phyloP scores from a whole-genome alignment of 768 basidiomycete genomes.

The Candolleomyces eurysporus region DNA sequence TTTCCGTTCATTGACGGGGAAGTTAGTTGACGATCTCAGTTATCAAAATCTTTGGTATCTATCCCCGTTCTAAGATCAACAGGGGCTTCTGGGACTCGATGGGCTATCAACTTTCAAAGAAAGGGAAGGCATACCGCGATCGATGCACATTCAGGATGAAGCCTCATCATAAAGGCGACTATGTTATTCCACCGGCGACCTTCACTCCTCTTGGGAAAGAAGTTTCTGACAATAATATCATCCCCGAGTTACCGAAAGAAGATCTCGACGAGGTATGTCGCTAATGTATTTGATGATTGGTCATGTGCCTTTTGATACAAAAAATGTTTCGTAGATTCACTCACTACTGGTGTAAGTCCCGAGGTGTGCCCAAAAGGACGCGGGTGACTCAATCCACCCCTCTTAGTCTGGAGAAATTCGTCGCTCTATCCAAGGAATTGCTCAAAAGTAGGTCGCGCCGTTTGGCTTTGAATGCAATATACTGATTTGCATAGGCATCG shows the following conservation, averaged over 20 bases:
- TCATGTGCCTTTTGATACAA: too few species aligned
- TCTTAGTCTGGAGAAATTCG: conserved; percentile 44
- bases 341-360: conserved; percentile 52
- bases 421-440: conserved; percentile 35
- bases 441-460: conserved; percentile 19
- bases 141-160: conserved; percentile 46
- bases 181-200: conserved; percentile 47
- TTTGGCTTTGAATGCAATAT: not conserved
- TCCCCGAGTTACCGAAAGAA: conserved; percentile 38
- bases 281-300: not conserved
- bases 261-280: conserved; percentile 46
- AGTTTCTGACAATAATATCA: conserved; percentile 14
- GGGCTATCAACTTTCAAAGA: conserved; percentile 33
- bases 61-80: conserved; percentile 38
- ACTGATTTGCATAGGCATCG: conserved; percentile 35
- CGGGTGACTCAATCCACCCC: not conserved
- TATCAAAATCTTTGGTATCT: conserved; percentile 37
- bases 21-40: conserved; percentile 16
- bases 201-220: conserved; percentile 38
- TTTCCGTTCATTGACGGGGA: not conserved
- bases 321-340: conserved; percentile 41
- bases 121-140: conserved; percentile 48
- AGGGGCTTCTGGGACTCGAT: conserved; percentile 38
- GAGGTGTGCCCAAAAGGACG: not conserved
- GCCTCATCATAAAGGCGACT: conserved; percentile 27